Evolutionary conservation across 345 rosid species (phyloP).

Genomic region (Microcos paniculata): DNA sequence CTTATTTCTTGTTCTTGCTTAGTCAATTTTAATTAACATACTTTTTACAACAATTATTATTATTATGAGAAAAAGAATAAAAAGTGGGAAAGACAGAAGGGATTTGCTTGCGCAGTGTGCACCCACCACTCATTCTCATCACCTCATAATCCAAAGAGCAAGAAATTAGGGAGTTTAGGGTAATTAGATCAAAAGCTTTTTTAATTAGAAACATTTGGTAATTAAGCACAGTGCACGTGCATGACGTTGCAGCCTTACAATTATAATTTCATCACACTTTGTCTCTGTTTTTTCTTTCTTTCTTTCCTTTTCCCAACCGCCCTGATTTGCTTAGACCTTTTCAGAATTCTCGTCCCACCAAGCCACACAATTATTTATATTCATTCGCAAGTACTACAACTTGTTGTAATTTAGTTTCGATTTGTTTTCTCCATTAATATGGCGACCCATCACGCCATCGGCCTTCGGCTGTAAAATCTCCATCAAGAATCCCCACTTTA

Average conservation of each 20-base stretch:
- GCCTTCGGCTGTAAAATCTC: background rate
- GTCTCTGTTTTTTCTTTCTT: background rate
- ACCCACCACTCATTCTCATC: no score
- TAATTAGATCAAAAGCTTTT: background rate
- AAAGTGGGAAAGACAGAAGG: slow-evolving; percentile 33
- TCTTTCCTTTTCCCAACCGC: background rate
- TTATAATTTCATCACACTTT: background rate
- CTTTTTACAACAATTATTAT: no score
- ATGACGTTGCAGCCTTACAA: slow-evolving; percentile 5
- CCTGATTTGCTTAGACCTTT: background rate
- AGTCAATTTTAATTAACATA: no score
- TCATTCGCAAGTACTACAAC: no score
- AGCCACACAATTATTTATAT: no score
- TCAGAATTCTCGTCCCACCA: background rate
- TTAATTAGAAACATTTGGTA: background rate
- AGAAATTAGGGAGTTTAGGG: background rate
- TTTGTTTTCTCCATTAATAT: no score
- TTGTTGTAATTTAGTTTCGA: no score
- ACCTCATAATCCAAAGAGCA: slow-evolving; percentile 15
- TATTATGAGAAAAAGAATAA: background rate
- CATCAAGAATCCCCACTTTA: no score
- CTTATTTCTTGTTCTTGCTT: no score
- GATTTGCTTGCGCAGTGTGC: slow-evolving; percentile 26
- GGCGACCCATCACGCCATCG: no score
- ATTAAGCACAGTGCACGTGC: background rate